Percentiles rank a stretch among this genome's conserved stretches.
Conservation (phyloP, 495 filamentous ascomycete species). For the Baudoinia panamericana region DNA sequence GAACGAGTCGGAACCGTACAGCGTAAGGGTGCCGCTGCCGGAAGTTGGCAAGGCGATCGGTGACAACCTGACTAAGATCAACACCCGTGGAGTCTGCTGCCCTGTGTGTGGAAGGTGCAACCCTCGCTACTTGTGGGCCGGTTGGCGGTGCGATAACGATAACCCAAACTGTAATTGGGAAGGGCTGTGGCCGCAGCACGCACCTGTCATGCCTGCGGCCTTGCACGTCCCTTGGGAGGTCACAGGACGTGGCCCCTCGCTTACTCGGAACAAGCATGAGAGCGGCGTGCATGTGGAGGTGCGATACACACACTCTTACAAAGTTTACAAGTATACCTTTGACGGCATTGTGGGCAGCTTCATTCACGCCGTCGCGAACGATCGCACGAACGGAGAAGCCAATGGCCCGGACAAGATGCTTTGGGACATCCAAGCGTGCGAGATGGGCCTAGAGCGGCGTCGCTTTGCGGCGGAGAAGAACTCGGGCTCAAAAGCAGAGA, state of each 20-base stretch:
- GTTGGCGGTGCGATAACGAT: conserved; percentile 49
- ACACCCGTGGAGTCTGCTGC: conserved; percentile 53
- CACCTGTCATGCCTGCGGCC: conserved; percentile 18
- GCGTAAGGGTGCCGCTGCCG: conserved; percentile 31
- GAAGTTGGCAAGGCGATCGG: conserved; percentile 23
- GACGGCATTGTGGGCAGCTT: conserved; percentile 42
- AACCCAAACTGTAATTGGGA: conserved; percentile 37
- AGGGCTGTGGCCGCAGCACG: conserved; percentile 7
- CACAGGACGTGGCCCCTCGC: conserved; percentile 7
- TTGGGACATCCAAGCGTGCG: conserved; percentile 39
- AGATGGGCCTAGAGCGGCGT: conserved; percentile 49
- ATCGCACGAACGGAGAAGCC: conserved; percentile 33
- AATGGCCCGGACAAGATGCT: conserved; percentile 56
- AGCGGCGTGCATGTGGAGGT: conserved; percentile 28
- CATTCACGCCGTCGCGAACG: conserved; percentile 47
- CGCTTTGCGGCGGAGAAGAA: conserved; percentile 21
- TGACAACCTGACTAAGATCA: conserved; percentile 11
- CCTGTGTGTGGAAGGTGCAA: conserved; percentile 53
- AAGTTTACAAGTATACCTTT: conserved; percentile 25
- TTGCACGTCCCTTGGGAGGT: conserved; percentile 15
- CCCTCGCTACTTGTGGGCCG: conserved; percentile 46
- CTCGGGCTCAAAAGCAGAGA: conserved; percentile 23
- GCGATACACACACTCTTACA: conserved; percentile 25
- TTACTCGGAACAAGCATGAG: conserved; percentile 13
- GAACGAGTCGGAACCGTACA: conserved; percentile 28